Percentiles rank a stretch among this genome's conserved stretches.
These are phyloP conservation scores for Ascomycota sp. DNA, from an alignment of 2,329 filamentous ascomycete genomes.

Conservation along the genomic window DNA sequence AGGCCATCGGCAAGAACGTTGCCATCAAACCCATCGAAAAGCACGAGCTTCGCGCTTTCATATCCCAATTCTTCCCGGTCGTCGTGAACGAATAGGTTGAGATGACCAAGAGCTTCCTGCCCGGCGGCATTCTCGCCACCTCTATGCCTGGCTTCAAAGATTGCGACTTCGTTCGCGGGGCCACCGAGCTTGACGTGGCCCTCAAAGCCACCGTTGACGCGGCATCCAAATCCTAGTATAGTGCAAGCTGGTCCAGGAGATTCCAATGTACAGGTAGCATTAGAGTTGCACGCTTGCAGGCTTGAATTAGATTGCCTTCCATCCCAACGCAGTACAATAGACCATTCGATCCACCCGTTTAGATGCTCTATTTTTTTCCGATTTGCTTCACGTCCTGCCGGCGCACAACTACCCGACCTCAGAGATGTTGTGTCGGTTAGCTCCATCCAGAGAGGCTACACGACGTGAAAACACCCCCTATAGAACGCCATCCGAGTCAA, in stretches of 20 bases:
- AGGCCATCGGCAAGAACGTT: conserved; percentile 8
- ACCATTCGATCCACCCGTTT: too few relatives aligned
- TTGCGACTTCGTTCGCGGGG: conserved; percentile 5
- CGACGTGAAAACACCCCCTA: too few relatives aligned
- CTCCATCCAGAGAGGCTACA: too few relatives aligned
- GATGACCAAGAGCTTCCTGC: conserved; percentile 10
- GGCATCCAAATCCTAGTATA: too few relatives aligned
- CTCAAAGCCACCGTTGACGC: neutral
- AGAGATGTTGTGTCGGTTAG: too few relatives aligned
- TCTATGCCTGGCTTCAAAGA: conserved; percentile 2
- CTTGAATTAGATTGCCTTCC: too few relatives aligned
- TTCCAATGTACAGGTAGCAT: neutral
- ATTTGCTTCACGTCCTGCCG: too few relatives aligned
- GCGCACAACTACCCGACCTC: too few relatives aligned
- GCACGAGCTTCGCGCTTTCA: conserved; percentile 6
- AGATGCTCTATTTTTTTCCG: too few relatives aligned
- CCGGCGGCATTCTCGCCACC: conserved; percentile 7
- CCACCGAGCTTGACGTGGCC: conserved; percentile 6
- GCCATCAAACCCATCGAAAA: conserved; percentile 9
- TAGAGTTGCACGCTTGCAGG: too few relatives aligned
- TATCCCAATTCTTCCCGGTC: conserved; percentile 6
- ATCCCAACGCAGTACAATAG: too few relatives aligned
- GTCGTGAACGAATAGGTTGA: conserved; percentile 10
- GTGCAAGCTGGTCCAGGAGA: neutral
- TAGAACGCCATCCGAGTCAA: too few relatives aligned